phyloP scores from a whole-genome alignment of 2,329 filamentous ascomycete genomes.

The Talaromyces sp. region DNA sequence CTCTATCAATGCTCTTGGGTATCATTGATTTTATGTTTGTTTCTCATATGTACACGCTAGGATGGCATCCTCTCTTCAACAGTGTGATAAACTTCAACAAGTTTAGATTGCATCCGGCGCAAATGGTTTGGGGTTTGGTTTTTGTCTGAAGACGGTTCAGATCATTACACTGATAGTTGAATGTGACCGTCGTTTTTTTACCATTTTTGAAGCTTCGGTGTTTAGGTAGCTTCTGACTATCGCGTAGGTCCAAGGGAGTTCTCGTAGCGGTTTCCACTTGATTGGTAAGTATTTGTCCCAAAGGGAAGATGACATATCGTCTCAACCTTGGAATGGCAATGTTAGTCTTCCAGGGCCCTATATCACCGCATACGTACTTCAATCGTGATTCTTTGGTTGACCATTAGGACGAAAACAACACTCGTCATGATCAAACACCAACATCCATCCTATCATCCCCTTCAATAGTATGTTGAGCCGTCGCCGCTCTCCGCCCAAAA shows the following conservation, averaged over 20 bases:
- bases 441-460: conserved; percentile 23
- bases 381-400: background rate
- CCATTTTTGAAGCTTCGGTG: background rate
- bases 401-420: no score
- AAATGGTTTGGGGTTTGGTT: background rate
- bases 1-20: background rate
- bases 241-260: background rate
- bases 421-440: background rate
- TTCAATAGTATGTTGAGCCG: background rate
- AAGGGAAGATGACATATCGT: background rate
- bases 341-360: background rate
- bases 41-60: background rate
- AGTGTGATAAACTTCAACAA: conserved; percentile 13
- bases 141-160: background rate
- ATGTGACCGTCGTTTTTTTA: background rate
- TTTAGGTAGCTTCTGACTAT: background rate
- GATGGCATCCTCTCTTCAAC: conserved; percentile 14
- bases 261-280: background rate
- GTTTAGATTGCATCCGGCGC: conserved; percentile 8
- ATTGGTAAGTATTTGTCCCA: background rate
- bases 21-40: background rate
- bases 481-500: conserved; percentile 34
- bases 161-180: background rate
- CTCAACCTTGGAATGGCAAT: background rate
- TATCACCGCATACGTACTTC: background rate